phyloP scores from a whole-genome alignment of 345 rosid genomes.

The Lumnitzera racemosa region DNA sequence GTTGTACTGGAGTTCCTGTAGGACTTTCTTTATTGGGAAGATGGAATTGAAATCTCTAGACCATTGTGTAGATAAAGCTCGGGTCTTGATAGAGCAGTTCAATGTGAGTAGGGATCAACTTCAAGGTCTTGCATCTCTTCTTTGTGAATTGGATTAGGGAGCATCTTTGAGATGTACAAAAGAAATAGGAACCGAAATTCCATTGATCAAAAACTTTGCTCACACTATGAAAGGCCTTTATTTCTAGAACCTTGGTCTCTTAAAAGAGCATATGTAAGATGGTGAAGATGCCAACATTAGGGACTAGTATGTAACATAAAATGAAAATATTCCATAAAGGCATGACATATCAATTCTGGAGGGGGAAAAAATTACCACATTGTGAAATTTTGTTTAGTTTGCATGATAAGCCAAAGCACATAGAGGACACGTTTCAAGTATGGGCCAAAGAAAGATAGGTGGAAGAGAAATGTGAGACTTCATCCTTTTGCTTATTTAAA shows the following conservation, averaged over 20 bases:
- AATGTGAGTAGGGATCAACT: slow-evolving; percentile 61
- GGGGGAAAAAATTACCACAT: slow-evolving; percentile 10
- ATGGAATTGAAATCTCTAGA: slow-evolving; percentile 1
- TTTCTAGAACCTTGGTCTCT: slow-evolving; percentile 26
- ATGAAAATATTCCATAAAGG: slow-evolving; percentile 14
- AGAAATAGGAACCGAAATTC: slow-evolving; percentile 22
- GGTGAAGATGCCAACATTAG: slow-evolving; percentile 14
- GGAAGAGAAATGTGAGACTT: slow-evolving; percentile 17
- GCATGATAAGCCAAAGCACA: slow-evolving; percentile 11
- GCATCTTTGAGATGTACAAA: slow-evolving; percentile 30
- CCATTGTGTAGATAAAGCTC: slow-evolving; percentile 37
- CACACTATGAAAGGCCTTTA: slow-evolving; percentile 33
- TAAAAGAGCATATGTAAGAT: slow-evolving; percentile 19
- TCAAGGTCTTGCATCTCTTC: slow-evolving; percentile 48
- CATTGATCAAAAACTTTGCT: slow-evolving; percentile 19
- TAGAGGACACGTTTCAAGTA: slow-evolving; percentile 22
- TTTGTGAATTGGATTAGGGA: slow-evolving; percentile 55
- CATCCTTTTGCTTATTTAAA: slow-evolving; percentile 22
- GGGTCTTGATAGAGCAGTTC: slow-evolving; percentile 38
- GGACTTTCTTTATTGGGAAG: slow-evolving; percentile 13
- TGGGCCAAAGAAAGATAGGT: slow-evolving; percentile 8
- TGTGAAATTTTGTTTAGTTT: slow-evolving; percentile 18
- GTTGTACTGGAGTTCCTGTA: slow-evolving; percentile 24
- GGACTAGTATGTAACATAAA: slow-evolving; percentile 39
- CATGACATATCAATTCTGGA: slow-evolving; percentile 13